Evolutionary conservation across 2,329 filamentous ascomycete species (phyloP).

Genomic region (Trichophyton benhamiae): DNA sequence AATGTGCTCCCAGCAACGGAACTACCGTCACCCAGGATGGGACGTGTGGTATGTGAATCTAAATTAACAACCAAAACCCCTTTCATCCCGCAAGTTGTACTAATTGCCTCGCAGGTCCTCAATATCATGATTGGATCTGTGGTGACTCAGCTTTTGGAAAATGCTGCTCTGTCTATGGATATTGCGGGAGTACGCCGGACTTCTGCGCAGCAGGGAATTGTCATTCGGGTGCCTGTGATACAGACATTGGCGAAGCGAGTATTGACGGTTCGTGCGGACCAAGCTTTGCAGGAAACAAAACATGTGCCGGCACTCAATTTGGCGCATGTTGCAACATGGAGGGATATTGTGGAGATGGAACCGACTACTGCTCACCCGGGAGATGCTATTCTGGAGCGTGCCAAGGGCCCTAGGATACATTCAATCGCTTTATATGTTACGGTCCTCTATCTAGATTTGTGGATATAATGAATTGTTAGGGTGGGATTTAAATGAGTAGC

Average conservation of each 20-base stretch:
- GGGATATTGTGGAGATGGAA: constrained; percentile 15
- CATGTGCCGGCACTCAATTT: constrained; percentile 11
- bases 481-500: background rate
- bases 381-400: constrained; percentile 16
- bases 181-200: constrained; percentile 7
- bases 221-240: constrained; percentile 10
- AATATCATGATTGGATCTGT: constrained; percentile 4
- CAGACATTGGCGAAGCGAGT: constrained; percentile 1
- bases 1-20: background rate
- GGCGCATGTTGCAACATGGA: constrained; percentile 10
- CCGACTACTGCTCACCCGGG: constrained; percentile 18
- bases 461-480: background rate
- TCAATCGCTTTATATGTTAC: background rate
- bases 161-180: constrained; percentile 12
- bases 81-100: background rate
- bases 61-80: background rate
- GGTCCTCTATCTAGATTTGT: background rate
- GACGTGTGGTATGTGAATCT: background rate
- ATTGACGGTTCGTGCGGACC: constrained; percentile 13
- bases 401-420: background rate
- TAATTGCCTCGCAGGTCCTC: background rate
- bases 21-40: background rate
- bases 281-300: constrained; percentile 9
- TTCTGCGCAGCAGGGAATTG: constrained; percentile 8
- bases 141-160: constrained; percentile 12